phyloP scores from a whole-genome alignment of 768 basidiomycete species.

The Mycena rosella region DNA sequence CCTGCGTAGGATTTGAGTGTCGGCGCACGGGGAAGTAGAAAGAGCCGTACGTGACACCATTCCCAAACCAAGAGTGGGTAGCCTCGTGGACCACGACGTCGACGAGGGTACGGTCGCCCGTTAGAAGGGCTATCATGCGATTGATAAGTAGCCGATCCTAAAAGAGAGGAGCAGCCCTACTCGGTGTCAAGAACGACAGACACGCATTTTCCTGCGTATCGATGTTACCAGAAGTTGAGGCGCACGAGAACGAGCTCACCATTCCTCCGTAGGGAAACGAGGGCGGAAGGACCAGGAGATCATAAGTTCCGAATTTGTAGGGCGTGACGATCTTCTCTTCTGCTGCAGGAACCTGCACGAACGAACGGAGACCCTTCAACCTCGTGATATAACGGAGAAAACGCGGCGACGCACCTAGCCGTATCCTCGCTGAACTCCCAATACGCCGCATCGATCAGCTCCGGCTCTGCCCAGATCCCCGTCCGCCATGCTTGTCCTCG shows the following conservation, averaged over 20 bases:
- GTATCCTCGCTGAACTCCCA: conserved; percentile 95
- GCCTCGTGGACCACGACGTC: conserved; percentile 93
- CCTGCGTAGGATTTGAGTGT: conserved; percentile 42
- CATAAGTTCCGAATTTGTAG: conserved; percentile 91
- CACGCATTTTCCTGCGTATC: conserved; percentile 85
- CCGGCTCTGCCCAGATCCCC: conserved; percentile 95
- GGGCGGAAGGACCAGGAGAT: conserved; percentile 90
- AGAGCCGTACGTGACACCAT: conserved; percentile 77
- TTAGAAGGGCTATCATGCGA: conserved; percentile 75
- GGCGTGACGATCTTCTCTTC: conserved; percentile 82
- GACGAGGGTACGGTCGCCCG: conserved; percentile 88
- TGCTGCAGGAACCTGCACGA: conserved; percentile 69
- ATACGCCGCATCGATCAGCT: conserved; percentile 78
- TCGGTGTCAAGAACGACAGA: conserved; percentile 89
- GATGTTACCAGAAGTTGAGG: not conserved
- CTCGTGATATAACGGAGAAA: not conserved
- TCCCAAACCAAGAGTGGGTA: conserved; percentile 92
- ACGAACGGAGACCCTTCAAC: not conserved
- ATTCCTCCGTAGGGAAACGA: conserved; percentile 95
- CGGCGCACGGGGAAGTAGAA: not conserved
- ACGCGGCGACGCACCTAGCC: conserved; percentile 62
- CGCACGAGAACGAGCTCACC: conserved; percentile 57
- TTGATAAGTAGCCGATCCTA: not conserved
- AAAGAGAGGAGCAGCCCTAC: conserved; percentile 53
- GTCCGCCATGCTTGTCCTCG: conserved; percentile 80